Conservation (phyloP, 2,329 filamentous ascomycete genomes). For the Colletotrichum euphorbiae region DNA sequence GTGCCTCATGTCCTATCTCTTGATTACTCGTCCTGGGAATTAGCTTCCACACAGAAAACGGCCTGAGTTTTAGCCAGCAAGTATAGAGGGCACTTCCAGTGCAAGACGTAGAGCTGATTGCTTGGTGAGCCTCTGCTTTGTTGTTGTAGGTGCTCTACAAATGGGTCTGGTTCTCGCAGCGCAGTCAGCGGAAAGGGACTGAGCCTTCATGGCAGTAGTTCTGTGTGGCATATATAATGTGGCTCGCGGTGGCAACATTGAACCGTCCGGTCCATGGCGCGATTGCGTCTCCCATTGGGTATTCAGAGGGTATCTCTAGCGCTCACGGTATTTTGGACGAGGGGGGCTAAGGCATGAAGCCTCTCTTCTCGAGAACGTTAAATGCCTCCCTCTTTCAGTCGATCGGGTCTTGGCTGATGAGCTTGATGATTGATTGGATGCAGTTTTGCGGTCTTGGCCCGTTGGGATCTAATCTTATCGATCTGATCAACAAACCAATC, state of each 20-base stretch:
- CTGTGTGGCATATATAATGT: too few relatives aligned
- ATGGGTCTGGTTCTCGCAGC: too few relatives aligned
- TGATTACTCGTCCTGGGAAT: background rate
- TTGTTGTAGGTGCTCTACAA: background rate
- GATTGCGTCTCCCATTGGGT: too few relatives aligned
- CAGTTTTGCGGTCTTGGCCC: background rate
- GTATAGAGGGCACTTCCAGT: background rate
- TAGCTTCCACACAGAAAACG: background rate
- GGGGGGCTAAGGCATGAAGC: too few relatives aligned
- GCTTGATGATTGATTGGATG: background rate
- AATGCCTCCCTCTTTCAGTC: background rate
- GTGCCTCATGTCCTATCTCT: background rate
- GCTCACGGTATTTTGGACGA: too few relatives aligned
- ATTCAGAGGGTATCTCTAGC: too few relatives aligned
- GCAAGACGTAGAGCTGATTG: too few relatives aligned
- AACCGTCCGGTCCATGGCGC: too few relatives aligned
- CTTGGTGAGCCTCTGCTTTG: background rate
- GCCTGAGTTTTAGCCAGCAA: conserved; percentile 27
- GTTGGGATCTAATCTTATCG: conserved; percentile 25
- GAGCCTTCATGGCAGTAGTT: too few relatives aligned
- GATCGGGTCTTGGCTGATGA: background rate
- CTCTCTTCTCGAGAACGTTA: too few relatives aligned
- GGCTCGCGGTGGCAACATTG: too few relatives aligned
- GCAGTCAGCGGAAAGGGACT: too few relatives aligned
- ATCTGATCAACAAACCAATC: background rate